phyloP scores from a whole-genome alignment of 306 rosid genomes.

The Malus fusca region DNA sequence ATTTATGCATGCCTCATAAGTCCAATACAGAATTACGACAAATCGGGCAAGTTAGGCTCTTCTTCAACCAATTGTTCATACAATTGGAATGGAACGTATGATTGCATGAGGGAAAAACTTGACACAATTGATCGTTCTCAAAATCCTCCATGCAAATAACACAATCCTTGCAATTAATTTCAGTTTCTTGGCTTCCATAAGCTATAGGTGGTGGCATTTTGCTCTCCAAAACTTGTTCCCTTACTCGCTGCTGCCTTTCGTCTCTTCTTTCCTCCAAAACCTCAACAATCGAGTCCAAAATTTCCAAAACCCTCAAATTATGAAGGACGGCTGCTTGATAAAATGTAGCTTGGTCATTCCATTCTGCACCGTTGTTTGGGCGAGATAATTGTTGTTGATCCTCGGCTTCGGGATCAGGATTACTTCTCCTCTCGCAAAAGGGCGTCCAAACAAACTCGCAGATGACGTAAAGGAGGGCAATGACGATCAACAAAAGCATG shows the following conservation, averaged over 20 bases:
- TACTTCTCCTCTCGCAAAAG: not conserved
- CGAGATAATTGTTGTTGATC: not conserved
- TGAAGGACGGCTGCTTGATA: not conserved
- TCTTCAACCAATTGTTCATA: slow-evolving; percentile 36
- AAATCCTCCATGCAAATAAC: slow-evolving; percentile 49
- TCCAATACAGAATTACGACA: slow-evolving; percentile 33
- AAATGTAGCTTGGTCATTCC: not conserved
- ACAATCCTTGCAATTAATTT: slow-evolving; percentile 21
- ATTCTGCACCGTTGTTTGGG: not conserved
- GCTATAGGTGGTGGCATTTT: slow-evolving; percentile 5
- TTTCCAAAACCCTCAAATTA: slow-evolving; percentile 9
- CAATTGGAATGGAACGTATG: slow-evolving; percentile 45
- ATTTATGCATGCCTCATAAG: not conserved
- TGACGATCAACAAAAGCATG: slow-evolving; percentile 4
- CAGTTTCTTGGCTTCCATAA: slow-evolving; percentile 8
- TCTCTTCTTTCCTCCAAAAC: not conserved
- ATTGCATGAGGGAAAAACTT: slow-evolving; percentile 34
- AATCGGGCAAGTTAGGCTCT: slow-evolving; percentile 42
- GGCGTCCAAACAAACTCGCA: not conserved
- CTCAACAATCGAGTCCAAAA: slow-evolving; percentile 14
- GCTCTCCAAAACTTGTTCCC: slow-evolving; percentile 7
- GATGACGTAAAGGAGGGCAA: slow-evolving; percentile 2
- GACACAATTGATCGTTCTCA: slow-evolving; percentile 32
- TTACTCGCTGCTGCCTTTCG: not conserved
- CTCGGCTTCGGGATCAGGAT: not conserved